Conservation (phyloP, 495 filamentous ascomycete species). For the Evernia prunastri region DNA sequence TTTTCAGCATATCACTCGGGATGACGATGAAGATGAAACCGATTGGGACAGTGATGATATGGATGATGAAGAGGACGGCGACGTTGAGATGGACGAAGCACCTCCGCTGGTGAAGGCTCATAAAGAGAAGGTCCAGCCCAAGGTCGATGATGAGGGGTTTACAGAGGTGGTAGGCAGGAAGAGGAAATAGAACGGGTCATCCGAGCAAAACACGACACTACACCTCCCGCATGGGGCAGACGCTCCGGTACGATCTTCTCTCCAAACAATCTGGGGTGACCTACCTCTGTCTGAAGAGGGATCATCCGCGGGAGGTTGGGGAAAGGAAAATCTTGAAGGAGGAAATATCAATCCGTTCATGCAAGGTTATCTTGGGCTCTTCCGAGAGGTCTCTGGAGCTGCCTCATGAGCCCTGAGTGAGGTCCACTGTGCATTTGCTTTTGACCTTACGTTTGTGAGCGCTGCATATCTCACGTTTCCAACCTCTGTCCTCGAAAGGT, state of each 20-base stretch:
- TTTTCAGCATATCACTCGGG: slow-evolving; percentile 51
- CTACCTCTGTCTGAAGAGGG: neutral
- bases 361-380: neutral
- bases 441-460: neutral
- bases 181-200: slow-evolving; percentile 37
- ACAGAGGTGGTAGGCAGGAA: slow-evolving; percentile 77
- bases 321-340: neutral
- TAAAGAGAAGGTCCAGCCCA: slow-evolving; percentile 61
- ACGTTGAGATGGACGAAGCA: slow-evolving; percentile 69
- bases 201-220: neutral
- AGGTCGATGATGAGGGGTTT: slow-evolving; percentile 91
- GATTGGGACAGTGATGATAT: slow-evolving; percentile 51
- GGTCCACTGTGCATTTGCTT: neutral
- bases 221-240: neutral
- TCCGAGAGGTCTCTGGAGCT: neutral
- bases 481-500: neutral
- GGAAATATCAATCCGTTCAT: neutral
- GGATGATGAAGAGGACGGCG: slow-evolving; percentile 46
- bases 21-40: slow-evolving; percentile 45
- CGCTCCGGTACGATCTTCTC: neutral
- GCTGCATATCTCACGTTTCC: neutral
- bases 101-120: slow-evolving; percentile 51
- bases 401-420: neutral
- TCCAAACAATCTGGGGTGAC: neutral
- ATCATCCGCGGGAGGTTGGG: neutral